A percentile compares a stretch with the other conserved stretches of the same genome.
phyloP scores from a whole-genome alignment of 495 filamentous ascomycete genomes.

The Penicillium samsonianum region DNA sequence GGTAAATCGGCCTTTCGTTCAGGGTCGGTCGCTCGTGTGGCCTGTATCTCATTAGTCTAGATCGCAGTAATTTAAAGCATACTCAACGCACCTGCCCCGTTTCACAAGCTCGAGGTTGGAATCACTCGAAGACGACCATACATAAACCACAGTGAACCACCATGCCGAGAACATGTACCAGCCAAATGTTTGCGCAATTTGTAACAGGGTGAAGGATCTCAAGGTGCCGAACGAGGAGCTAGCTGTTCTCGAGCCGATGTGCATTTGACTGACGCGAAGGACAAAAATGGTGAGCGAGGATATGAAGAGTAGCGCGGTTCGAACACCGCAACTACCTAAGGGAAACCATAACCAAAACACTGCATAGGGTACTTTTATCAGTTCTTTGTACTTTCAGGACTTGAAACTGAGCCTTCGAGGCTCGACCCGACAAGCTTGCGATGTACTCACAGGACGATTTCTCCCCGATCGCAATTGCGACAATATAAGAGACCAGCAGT shows the following conservation, averaged over 20 bases:
- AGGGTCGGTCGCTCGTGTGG: slow-evolving; percentile 71
- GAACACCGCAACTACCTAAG: slow-evolving; percentile 70
- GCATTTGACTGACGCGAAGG: slow-evolving; percentile 83
- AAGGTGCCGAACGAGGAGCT: slow-evolving; percentile 66
- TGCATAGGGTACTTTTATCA: slow-evolving; percentile 33
- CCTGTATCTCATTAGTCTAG: slow-evolving; percentile 31
- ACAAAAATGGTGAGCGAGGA: slow-evolving; percentile 67
- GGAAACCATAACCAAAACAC: slow-evolving; percentile 88
- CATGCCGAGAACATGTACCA: slow-evolving; percentile 78
- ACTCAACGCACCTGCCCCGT: slow-evolving; percentile 55
- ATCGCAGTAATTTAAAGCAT: not conserved
- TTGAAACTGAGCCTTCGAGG: not conserved
- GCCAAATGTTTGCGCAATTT: slow-evolving; percentile 64
- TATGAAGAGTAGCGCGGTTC: slow-evolving; percentile 72
- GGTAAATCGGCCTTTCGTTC: slow-evolving; percentile 85
- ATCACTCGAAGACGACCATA: slow-evolving; percentile 67
- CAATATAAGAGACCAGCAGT: slow-evolving; percentile 70
- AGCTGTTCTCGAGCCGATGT: slow-evolving; percentile 67
- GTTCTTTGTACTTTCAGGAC: not conserved
- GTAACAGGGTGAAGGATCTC: slow-evolving; percentile 52
- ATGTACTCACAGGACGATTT: slow-evolving; percentile 64
- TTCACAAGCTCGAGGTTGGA: slow-evolving; percentile 73
- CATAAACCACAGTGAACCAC: slow-evolving; percentile 79
- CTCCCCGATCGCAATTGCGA: slow-evolving; percentile 67
- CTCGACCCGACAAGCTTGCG: not conserved